Evolutionary conservation across 495 filamentous ascomycete genomes (phyloP).

Genomic region (Penicillium paradoxum): DNA sequence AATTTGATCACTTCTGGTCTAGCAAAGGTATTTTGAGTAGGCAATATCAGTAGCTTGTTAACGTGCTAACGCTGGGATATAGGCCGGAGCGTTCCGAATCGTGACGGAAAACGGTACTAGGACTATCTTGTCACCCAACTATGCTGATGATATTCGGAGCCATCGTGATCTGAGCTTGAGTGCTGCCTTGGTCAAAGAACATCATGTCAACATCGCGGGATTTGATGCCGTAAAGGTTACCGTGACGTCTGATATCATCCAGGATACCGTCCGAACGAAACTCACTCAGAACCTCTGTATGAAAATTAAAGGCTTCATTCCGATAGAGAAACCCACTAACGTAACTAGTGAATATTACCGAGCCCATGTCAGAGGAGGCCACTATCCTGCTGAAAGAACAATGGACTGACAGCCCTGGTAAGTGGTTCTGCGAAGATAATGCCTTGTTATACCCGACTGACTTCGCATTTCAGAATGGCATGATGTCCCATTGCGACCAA

Average conservation of each 20-base stretch:
- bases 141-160: constrained; percentile 5
- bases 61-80: background rate
- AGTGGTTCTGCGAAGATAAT: background rate
- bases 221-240: constrained; percentile 1
- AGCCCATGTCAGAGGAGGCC: background rate
- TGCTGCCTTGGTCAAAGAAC: background rate
- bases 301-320: background rate
- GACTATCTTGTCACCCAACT: constrained; percentile 4
- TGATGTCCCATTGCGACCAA: constrained; percentile 18
- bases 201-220: constrained; percentile 1
- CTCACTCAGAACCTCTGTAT: constrained; percentile 2
- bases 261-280: background rate
- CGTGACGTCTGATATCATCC: background rate
- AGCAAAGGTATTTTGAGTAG: background rate
- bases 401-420: constrained; percentile 1
- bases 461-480: constrained; percentile 14
- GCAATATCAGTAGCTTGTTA: too few species aligned
- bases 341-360: background rate
- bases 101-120: constrained; percentile 4
- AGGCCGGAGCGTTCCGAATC: constrained; percentile 2
- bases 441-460: background rate
- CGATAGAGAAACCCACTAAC: background rate
- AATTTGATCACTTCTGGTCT: background rate
- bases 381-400: background rate
- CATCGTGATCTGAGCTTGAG: background rate